phyloP scores from a whole-genome alignment of 768 basidiomycete species.

The Pleurotus cornucopiae region DNA sequence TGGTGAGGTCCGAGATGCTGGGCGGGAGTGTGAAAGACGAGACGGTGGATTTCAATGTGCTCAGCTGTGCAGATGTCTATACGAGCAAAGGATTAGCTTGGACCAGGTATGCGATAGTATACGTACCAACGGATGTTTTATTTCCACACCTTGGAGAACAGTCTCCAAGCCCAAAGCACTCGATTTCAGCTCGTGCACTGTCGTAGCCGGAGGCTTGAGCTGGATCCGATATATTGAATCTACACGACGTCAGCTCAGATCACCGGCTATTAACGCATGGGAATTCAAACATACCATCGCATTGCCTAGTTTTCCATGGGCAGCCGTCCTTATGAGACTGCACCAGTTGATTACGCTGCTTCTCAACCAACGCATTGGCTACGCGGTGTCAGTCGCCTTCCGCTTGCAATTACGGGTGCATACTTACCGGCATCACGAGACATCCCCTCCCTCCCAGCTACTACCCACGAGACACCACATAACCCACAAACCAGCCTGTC shows the following conservation, averaged over 20 bases:
- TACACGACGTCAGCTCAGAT: slow-evolving; percentile 12
- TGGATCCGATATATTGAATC: slow-evolving; percentile 76
- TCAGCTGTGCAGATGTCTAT: slow-evolving; percentile 57
- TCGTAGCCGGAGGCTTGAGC: slow-evolving; percentile 59
- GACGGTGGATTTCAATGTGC: slow-evolving; percentile 46
- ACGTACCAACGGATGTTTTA: slow-evolving; percentile 74
- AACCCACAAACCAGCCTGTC: slow-evolving; percentile 73
- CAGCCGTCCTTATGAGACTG: slow-evolving; percentile 77
- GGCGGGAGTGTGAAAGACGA: slow-evolving; percentile 24
- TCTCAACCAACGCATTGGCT: slow-evolving; percentile 73
- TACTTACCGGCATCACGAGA: slow-evolving; percentile 70
- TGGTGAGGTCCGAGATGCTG: slow-evolving; percentile 8
- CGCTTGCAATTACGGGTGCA: slow-evolving; percentile 19
- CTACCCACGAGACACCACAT: slow-evolving; percentile 71
- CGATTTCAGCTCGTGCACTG: slow-evolving; percentile 56
- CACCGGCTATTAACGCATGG: too few relatives aligned
- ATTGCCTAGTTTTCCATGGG: slow-evolving; percentile 80
- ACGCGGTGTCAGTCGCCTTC: slow-evolving; percentile 1
- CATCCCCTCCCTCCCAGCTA: slow-evolving; percentile 68
- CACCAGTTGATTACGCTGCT: slow-evolving; percentile 62
- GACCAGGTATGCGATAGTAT: not conserved
- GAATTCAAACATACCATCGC: slow-evolving; percentile 53
- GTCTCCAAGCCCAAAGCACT: slow-evolving; percentile 51
- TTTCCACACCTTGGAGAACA: slow-evolving; percentile 46
- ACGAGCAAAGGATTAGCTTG: not conserved